These are phyloP conservation scores for Scleromitrula shiraiana DNA, from an alignment of 2,329 filamentous ascomycete species.

Conservation along the genomic window DNA sequence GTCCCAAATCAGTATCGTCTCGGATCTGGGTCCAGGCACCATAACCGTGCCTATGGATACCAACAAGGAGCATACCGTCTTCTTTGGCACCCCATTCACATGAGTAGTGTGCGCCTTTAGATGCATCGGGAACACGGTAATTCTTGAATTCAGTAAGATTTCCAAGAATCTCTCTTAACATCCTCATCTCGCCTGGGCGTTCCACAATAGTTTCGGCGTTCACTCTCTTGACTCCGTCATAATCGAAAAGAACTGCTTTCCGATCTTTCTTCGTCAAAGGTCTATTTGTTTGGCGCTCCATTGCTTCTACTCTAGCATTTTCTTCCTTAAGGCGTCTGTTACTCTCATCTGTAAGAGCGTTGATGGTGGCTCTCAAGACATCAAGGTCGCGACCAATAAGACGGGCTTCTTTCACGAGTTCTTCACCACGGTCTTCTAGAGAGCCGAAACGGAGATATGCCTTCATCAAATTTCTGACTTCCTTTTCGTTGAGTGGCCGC, in stretches of 20 bases:
- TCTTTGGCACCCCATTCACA: conserved; percentile 89
- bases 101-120: conserved; percentile 84
- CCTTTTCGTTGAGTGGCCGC: conserved; percentile 85
- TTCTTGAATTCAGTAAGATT: conserved; percentile 61
- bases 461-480: conserved; percentile 83
- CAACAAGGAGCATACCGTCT: conserved; percentile 93
- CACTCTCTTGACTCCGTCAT: conserved; percentile 84
- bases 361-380: conserved; percentile 67
- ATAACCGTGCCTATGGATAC: conserved; percentile 88
- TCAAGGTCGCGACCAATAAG: conserved; percentile 73
- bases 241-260: conserved; percentile 94
- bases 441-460: conserved; percentile 88
- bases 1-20: conserved; percentile 78
- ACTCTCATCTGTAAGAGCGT: conserved; percentile 58
- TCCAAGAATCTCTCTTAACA: conserved; percentile 68
- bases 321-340: conserved; percentile 72
- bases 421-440: conserved; percentile 78
- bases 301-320: conserved; percentile 47
- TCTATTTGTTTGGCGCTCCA: conserved; percentile 68
- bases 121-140: conserved; percentile 85
- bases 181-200: conserved; percentile 77
- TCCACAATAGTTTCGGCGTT: conserved; percentile 95
- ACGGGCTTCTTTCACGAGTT: conserved; percentile 81
- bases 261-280: conserved; percentile 91
- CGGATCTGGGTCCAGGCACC: conserved; percentile 93